Base-by-base conservation (phyloP, 768 basidiomycete species). In the Tulasnella sp. region DNA sequence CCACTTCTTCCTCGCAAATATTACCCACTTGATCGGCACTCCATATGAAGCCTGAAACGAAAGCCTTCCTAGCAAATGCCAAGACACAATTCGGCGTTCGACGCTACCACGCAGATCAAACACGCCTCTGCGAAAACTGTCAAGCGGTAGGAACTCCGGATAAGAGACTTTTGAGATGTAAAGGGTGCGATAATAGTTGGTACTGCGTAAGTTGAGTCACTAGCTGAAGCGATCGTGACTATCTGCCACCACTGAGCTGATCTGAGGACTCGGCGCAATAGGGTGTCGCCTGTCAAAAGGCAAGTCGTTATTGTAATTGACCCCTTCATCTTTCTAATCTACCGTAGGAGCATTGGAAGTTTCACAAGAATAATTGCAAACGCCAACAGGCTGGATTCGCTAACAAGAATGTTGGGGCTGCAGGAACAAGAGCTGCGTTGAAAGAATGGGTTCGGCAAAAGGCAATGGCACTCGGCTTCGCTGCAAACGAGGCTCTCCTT, bases 51-150 rank as follows among this genome's bases (percentile, higher is more conserved):
- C 62, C 62, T 10, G 62, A 68, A 34, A 68, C 62, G 27, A 38
- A 74, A 39, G 27, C 72, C n/a, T 74, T 74, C 38, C n/a, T 74
- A 39, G 27, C 38, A 4, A 39, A 74, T 74, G 72, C 44, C 6
- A 46, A 39, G 9, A 16, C 39, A 39, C 38, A 46, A 19, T 74
- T 74, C 19, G 72, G 72, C n/a, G 38, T 74, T n/a, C 72, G 72
- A 46, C 27, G 72, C 9, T 74, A 74, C 44, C 72, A 74, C 21
- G 44, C 72, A 39, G 38, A 74, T 31, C 72, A 42, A 18, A 71
- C 71, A 40, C 71, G 71, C 39, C 71, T 71, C 18, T 71, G 71
- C 71, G 71, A 71, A 40, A 71, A 71, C 71, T 71, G 71, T 71
- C 71, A 71, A 24, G 39, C 39, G 27, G 27, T 71, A 40, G 71